Conservation (phyloP, 2,329 filamentous ascomycete genomes). For the Purpureocillium takamizusanense region DNA sequence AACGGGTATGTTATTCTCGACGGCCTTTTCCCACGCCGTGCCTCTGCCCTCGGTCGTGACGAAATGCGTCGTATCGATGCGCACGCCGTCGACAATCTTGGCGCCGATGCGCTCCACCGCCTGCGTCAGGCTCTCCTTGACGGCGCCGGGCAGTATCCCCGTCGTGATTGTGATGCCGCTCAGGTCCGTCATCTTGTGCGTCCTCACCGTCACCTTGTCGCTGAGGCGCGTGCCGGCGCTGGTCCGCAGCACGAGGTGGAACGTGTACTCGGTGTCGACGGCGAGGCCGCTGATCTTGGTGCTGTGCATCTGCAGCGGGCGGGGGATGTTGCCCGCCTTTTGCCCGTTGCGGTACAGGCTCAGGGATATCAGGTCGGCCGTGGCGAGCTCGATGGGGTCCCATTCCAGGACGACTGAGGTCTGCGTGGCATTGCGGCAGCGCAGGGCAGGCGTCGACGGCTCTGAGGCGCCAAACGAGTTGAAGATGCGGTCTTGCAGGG, state of each 20-base stretch:
- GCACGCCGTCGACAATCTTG: constrained; percentile 79
- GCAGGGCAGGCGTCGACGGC: constrained; percentile 68
- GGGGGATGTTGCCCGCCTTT: constrained; percentile 91
- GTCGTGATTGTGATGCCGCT: constrained; percentile 92
- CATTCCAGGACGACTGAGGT: constrained; percentile 98
- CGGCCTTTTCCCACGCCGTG: constrained; percentile 87
- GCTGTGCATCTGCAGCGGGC: constrained; percentile 76
- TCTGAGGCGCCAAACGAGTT: constrained; percentile 74
- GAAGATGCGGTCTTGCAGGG: constrained; percentile 84
- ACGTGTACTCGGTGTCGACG: constrained; percentile 93
- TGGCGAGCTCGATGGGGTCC: constrained; percentile 90
- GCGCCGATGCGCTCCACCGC: constrained; percentile 86
- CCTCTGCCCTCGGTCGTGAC: constrained; percentile 91
- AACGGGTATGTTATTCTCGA: constrained; percentile 96
- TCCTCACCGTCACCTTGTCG: constrained; percentile 76
- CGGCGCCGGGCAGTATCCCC: constrained; percentile 67
- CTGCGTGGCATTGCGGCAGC: constrained; percentile 94
- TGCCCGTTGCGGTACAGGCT: constrained; percentile 92
- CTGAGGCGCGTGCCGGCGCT: constrained; percentile 80
- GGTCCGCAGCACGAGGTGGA: constrained; percentile 86
- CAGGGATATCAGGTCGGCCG: constrained; percentile 80
- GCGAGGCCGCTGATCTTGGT: constrained; percentile 95
- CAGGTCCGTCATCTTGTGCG: constrained; percentile 97
- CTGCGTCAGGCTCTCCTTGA: constrained; percentile 62
- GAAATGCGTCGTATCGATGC: constrained; percentile 98